Conservation (phyloP, 2,329 filamentous ascomycete species). For the Fusarium sp. region DNA sequence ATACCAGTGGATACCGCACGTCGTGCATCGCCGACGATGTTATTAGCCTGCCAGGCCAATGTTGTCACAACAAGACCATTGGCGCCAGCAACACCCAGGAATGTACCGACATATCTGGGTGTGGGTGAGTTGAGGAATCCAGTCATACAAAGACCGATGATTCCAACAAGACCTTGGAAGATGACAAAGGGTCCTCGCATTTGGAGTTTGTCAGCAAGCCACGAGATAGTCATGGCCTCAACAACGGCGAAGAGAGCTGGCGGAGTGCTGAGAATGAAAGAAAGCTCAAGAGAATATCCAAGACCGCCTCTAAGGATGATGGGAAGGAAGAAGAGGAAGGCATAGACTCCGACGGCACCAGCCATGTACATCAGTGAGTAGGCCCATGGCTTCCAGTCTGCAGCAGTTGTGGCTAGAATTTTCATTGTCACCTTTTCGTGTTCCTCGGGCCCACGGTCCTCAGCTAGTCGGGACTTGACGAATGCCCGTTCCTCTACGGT, state of each 20-base stretch:
- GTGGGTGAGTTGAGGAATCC: constrained; percentile 14
- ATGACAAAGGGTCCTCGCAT: constrained; percentile 28
- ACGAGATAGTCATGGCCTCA: constrained; percentile 29
- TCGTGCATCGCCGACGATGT: constrained; percentile 26
- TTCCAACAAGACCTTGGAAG: constrained; percentile 32
- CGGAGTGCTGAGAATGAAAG: constrained; percentile 18
- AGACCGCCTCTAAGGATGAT: constrained; percentile 25
- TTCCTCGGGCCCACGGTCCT: constrained; percentile 24
- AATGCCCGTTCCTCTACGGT: constrained; percentile 21
- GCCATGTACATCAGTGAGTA: constrained; percentile 36
- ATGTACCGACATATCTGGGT: constrained; percentile 28
- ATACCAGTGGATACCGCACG: constrained; percentile 34
- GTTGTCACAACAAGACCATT: constrained; percentile 26
- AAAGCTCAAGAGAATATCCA: constrained; percentile 27
- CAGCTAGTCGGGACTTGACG: constrained; percentile 18
- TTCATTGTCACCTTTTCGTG: constrained; percentile 19
- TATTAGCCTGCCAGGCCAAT: constrained; percentile 32
- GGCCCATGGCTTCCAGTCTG: constrained; percentile 36
- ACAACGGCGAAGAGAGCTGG: constrained; percentile 21
- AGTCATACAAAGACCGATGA: constrained; percentile 33
- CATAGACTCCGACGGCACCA: constrained; percentile 32
- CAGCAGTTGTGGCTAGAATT: constrained; percentile 4
- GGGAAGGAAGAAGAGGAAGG: constrained; percentile 22
- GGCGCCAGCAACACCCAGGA: constrained; percentile 23
- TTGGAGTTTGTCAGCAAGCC: constrained; percentile 25